Conservation (phyloP, 2,329 filamentous ascomycete genomes). For the Diaporthe helianthi region DNA sequence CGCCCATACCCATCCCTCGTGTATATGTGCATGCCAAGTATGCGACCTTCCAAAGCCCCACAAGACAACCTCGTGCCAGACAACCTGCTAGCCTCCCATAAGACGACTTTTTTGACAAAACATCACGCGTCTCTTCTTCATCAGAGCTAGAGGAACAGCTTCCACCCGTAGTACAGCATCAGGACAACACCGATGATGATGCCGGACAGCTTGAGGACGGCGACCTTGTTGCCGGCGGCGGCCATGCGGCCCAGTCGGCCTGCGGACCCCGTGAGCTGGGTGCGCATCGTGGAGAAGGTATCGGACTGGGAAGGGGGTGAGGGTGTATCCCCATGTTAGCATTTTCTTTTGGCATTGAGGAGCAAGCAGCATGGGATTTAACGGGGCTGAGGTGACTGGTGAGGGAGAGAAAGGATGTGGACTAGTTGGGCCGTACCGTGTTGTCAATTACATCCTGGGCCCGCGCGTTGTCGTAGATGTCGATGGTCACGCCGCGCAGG, state of each 20-base stretch:
- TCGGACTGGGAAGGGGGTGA: slow-evolving; percentile 65
- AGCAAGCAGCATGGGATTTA: no score
- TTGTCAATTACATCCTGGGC: slow-evolving; percentile 88
- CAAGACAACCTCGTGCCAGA: no score
- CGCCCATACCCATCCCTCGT: neutral
- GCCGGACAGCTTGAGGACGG: slow-evolving; percentile 86
- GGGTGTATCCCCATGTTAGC: neutral
- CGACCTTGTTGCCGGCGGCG: slow-evolving; percentile 85
- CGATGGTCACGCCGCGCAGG: slow-evolving; percentile 90
- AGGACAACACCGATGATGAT: slow-evolving; percentile 79
- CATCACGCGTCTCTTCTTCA: no score
- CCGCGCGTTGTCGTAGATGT: slow-evolving; percentile 96
- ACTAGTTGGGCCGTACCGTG: slow-evolving; percentile 63
- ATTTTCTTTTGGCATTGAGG: neutral
- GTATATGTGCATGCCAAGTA: neutral
- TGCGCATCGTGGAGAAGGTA: slow-evolving; percentile 87
- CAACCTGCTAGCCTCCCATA: no score
- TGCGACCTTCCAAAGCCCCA: no score
- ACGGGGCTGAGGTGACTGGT: no score
- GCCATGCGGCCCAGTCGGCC: slow-evolving; percentile 88
- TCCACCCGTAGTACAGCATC: slow-evolving; percentile 75
- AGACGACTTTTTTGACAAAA: no score
- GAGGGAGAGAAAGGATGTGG: neutral
- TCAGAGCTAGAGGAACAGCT: slow-evolving; percentile 61
- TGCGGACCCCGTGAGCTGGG: slow-evolving; percentile 83